These are phyloP conservation scores for Trametes meyenii DNA, from an alignment of 768 basidiomycete genomes.

Conservation along the genomic window DNA sequence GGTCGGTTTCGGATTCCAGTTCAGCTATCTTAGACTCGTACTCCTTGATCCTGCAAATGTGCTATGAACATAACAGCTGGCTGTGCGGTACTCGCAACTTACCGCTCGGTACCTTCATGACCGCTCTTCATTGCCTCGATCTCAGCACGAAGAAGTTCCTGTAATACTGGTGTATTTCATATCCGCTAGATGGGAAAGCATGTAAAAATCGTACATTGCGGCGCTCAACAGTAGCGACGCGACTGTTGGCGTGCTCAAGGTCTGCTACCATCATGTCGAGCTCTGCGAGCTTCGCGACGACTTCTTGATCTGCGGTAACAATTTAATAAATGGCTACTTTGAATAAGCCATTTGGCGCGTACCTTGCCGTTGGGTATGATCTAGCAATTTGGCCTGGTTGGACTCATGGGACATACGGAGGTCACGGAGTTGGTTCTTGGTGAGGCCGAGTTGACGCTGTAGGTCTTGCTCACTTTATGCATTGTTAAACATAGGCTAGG, in stretches of 20 bases:
- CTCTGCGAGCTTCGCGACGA: slow-evolving; percentile 86
- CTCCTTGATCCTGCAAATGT: slow-evolving; percentile 55
- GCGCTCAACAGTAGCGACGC: slow-evolving; percentile 89
- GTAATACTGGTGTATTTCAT: slow-evolving; percentile 1
- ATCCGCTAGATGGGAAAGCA: not conserved
- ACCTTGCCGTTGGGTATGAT: slow-evolving; percentile 93
- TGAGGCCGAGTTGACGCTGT: slow-evolving; percentile 86
- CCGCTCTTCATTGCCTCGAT: slow-evolving; percentile 89
- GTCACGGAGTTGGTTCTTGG: slow-evolving; percentile 87
- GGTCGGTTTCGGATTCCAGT: slow-evolving; percentile 75
- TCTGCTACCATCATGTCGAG: slow-evolving; percentile 95
- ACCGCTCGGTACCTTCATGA: slow-evolving; percentile 71
- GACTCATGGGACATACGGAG: slow-evolving; percentile 90
- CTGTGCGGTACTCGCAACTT: slow-evolving; percentile 22
- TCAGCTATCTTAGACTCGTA: slow-evolving; percentile 76
- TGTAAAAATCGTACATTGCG: slow-evolving; percentile 66
- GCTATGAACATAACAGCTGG: not conserved
- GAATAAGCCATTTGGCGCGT: not conserved
- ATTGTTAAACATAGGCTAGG: not conserved
- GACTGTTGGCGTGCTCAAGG: slow-evolving; percentile 91
- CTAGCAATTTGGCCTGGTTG: slow-evolving; percentile 88
- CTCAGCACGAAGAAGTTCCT: slow-evolving; percentile 96
- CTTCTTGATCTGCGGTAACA: slow-evolving; percentile 77
- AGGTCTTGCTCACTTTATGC: slow-evolving; percentile 82
- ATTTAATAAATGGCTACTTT: not conserved